Base-by-base conservation (phyloP, 176 grass and related monocot species). In the Carex littledalei region DNA sequence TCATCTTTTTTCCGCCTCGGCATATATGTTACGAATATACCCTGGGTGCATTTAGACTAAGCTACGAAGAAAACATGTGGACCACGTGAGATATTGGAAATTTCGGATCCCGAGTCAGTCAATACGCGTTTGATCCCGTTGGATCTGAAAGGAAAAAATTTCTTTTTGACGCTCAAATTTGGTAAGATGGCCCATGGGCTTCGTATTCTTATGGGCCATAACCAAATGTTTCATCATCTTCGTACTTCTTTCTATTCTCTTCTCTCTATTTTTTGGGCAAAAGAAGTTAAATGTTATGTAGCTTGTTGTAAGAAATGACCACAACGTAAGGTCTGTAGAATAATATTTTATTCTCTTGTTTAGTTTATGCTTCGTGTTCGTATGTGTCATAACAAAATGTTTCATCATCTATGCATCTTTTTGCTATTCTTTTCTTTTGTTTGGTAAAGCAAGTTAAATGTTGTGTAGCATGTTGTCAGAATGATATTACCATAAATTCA, bases 11-110 rank as follows among this genome's bases (percentile, higher is more conserved):
- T 37, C n/a, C 0, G 2, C 2, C 9, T 5, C 4, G 0, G 24
- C 4, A 41, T 43, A 37, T 34, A 37, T 2, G 6, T 3, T 43
- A 81, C 39, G 16, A 24, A 26, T 6, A 13, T 22, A 26, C 7
- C 13, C 55, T 59, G 1, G 0, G 79, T 24, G 17, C 60, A 43
- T 8, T 17, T 64, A 1, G 0, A 32, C 1, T 21, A 60, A 85
- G 14, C 24, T 16, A 15, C 9, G 17, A 54, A 54, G 21, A 12
- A 45, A 60, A 85, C 83, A 73, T 84, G 67, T 45, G 83, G 83
- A 85, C 67, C 65, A 67, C 69, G 67, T 85, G 65, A 76, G 52
- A 60, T 67, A 54, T 37, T 58, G 29, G 50, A 9, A 47, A 8
- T 77, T 31, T 29, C 21, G 22, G 6, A 17, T 78, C 49, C 57